phyloP scores from a whole-genome alignment of 2,329 filamentous ascomycete genomes.

The Pseudogymnoascus sp. region DNA sequence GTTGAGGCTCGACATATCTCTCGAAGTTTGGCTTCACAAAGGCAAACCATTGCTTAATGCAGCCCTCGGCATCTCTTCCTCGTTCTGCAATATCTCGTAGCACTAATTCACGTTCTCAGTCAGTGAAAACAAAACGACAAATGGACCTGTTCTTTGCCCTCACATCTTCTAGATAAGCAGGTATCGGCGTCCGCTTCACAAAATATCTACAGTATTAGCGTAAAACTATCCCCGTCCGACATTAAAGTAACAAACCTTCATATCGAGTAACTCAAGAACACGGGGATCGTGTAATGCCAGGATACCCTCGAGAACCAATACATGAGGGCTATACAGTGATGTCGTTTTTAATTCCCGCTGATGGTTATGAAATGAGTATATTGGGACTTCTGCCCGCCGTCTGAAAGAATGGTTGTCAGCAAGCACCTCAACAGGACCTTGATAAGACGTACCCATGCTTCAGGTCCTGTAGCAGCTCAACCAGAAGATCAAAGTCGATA shows the following conservation, averaged over 20 bases:
- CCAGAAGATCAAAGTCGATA: slow-evolving; percentile 85
- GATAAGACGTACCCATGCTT: slow-evolving; percentile 67
- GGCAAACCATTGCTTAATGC: slow-evolving; percentile 95
- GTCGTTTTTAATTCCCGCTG: slow-evolving; percentile 70
- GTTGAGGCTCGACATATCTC: slow-evolving; percentile 86
- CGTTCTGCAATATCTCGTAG: slow-evolving; percentile 82
- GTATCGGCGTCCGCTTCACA: slow-evolving; percentile 94
- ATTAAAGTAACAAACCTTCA: slow-evolving; percentile 51
- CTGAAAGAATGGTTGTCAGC: slow-evolving; percentile 2
- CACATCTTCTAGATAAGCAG: slow-evolving; percentile 81
- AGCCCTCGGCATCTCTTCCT: slow-evolving; percentile 85
- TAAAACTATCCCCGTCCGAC: slow-evolving; percentile 7
- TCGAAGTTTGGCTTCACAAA: slow-evolving; percentile 97
- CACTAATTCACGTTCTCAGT: slow-evolving; percentile 29
- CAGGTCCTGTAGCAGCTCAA: slow-evolving; percentile 70
- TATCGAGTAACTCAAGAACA: slow-evolving; percentile 78
- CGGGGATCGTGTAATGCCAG: slow-evolving; percentile 86
- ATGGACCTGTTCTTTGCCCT: slow-evolving; percentile 23
- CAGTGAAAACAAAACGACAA: neutral
- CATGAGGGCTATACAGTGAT: slow-evolving; percentile 91
- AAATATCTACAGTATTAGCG: slow-evolving; percentile 55
- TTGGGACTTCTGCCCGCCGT: slow-evolving; percentile 72
- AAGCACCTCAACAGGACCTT: neutral
- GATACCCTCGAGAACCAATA: slow-evolving; percentile 91
- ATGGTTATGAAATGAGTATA: slow-evolving; percentile 94